Evolutionary conservation across 306 rosid species (phyloP), one percentile per base, ranked within the genome.

Genomic region (Lathyrus oleraceus): DNA sequence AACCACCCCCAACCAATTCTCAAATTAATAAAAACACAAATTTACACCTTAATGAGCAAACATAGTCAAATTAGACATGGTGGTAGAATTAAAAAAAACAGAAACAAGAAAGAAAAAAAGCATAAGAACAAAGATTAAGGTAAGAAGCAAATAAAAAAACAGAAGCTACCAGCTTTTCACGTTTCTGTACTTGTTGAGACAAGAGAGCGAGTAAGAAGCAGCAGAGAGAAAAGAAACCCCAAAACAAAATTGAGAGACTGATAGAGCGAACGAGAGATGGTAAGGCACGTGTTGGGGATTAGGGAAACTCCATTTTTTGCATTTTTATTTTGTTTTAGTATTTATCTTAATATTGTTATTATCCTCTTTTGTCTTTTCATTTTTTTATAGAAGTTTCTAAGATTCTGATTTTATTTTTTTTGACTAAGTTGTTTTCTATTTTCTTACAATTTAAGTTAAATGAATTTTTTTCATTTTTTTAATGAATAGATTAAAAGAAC

Each of bases 241-340:
- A 74, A 40, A 13, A 21, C 17, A 57, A 57, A 68, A 32, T 19
- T 28, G 67, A 51, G 75, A 16, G 76, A 61, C 57, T 53, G 73
- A 35, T 66, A 69, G 79, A 74, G 64, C 70, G 69, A 74, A 69
- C 70, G 27, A 79, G 60, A 49, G 65, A 54, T 60, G 75, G 71
- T 43, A 54, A 67, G 67, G 79, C 82, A 79, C 79, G 82, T 67
- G 82, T 73, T 66, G 39, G 69, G 77, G 77, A 80, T 80, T 75
- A 57, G 84, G 70, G 74, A 59, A 57, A 60, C 40, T 9, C 45
- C 15, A 53, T 68, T 61, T 66, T 28, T 21, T 4, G 17, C 13
- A 0, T 52, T 28, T 58, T 28, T 28, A 3, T 49, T 17, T 49
- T 20, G 4, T 21, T 10, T 5, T 21, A 4, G 6, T 53, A 53